A percentile compares a stretch with the other conserved stretches of the same genome.
Evolutionary conservation across 2,329 filamentous ascomycete species (phyloP).

Genomic region (Domatiomyces globalis): DNA sequence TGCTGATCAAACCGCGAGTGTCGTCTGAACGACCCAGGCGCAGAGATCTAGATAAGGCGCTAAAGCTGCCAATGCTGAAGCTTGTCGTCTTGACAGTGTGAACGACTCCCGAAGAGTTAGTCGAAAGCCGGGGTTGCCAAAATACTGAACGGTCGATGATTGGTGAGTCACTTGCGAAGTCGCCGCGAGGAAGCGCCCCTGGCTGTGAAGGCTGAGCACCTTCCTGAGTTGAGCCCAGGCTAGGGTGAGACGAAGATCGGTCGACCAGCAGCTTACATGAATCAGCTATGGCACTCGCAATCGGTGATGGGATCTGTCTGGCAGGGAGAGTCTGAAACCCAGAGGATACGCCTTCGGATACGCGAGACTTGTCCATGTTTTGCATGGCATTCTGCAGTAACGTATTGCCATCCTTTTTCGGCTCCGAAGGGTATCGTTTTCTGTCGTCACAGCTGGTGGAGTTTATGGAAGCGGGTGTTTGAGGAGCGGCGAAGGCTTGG

Average conservation of each 20-base stretch:
- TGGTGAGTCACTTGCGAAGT: not conserved
- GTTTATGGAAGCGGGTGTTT: not conserved
- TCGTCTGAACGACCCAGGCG: constrained; percentile 46
- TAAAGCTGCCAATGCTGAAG: constrained; percentile 60
- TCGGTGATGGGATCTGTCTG: not conserved
- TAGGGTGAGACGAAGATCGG: not conserved
- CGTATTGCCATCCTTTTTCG: not conserved
- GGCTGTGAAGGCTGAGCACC: not conserved
- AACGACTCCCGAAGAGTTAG: constrained; percentile 65
- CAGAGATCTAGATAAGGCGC: constrained; percentile 49
- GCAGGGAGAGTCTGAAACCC: not conserved
- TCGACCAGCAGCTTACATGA: not conserved
- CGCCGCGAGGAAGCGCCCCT: not conserved
- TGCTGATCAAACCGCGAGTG: constrained; percentile 48
- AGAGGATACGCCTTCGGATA: not conserved
- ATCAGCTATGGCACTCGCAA: not conserved
- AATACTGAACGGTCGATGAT: not conserved
- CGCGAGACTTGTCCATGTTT: not conserved
- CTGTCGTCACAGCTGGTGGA: not conserved
- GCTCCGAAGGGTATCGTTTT: not conserved
- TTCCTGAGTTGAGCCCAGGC: not conserved
- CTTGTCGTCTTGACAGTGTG: constrained; percentile 70
- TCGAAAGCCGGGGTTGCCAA: constrained; percentile 45
- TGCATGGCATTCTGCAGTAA: not conserved
- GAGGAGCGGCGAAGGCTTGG: not conserved